A percentile compares a stretch with the other conserved stretches of the same genome.
Evolutionary conservation across 2,329 filamentous ascomycete species (phyloP).

Genomic region (Colletotrichum shisoi): DNA sequence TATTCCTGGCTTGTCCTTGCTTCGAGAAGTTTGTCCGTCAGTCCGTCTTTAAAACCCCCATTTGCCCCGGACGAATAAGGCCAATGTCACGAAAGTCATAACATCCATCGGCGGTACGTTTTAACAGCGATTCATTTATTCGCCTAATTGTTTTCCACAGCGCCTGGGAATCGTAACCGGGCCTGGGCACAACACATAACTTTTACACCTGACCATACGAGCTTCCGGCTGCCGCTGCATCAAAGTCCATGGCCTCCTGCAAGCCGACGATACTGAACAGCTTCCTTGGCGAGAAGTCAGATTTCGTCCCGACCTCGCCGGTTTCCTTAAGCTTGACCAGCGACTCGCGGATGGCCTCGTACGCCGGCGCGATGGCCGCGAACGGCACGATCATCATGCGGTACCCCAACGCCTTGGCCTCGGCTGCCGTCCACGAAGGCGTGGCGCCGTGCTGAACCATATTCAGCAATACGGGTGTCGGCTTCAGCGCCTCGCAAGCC

Average conservation of each 20-base stretch:
- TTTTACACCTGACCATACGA: conserved; percentile 29
- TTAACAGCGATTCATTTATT: fast-evolving
- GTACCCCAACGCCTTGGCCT: conserved; percentile 65
- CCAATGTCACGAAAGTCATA: background rate
- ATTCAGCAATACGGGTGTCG: conserved; percentile 63
- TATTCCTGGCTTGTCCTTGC: background rate
- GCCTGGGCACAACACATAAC: background rate
- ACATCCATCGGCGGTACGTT: background rate
- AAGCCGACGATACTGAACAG: conserved; percentile 63
- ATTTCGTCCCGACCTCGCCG: conserved; percentile 51
- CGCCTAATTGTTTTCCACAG: background rate
- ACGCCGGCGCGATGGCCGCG: conserved; percentile 57
- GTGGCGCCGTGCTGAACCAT: conserved; percentile 65
- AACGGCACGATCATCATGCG: conserved; percentile 67
- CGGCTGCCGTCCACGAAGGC: conserved; percentile 59
- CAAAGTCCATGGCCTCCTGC: conserved; percentile 59
- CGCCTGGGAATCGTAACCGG: background rate
- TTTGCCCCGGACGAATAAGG: background rate
- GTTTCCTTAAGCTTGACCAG: conserved; percentile 50
- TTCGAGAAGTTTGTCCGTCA: background rate
- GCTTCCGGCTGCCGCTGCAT: conserved; percentile 43
- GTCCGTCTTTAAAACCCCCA: no score
- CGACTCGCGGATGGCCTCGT: conserved; percentile 52
- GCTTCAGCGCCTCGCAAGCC: conserved; percentile 57
- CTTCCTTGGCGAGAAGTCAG: conserved; percentile 56